Evolutionary conservation across 2,329 filamentous ascomycete species (phyloP), one percentile per base, ranked within the genome.

Genomic region (Nemania abortiva): DNA sequence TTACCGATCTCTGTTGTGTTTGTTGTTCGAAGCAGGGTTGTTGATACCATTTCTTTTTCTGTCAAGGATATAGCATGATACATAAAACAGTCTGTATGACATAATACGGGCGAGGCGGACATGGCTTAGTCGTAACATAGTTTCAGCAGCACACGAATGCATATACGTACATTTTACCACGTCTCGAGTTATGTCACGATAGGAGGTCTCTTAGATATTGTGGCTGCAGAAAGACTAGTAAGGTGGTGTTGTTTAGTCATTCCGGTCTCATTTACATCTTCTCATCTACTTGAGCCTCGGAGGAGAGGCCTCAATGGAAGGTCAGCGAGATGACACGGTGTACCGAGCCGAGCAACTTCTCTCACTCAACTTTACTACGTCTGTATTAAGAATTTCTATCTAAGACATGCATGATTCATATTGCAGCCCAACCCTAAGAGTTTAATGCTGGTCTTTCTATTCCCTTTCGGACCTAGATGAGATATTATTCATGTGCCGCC

Each of bases 11-110:
- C 31, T 42, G 13, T 27, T 45, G 10, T 1, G 37, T 56, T 62
- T 55, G 6, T 54, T 20, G 31, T 20, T 37, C 7, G 18, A 15
- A 34, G 34, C 24, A 27, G 54, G 45, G 57, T 65, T 22, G 27
- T 27, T 31, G 53, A 63, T 62, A 63, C 53, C 57, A 61, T 65
- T 52, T 64, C 50, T 22, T 47, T 18, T 47, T 47, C n/a, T 47
- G 2, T 37, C 13, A 50, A 22, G 56, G 24, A 55, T 57, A 42
- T 67, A 22, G 24, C 60, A 67, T 57, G 53, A 58, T 49, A 69
- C 42, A 42, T 59, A 63, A 49, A 45, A 20, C 45, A 59, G 42
- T 56, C 18, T 52, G 49, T 27, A 47, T 10, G 15, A 22, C n/a
- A 20, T 11, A 20, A 29, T 29, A 55, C 52, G 45, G 13, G 47